A percentile compares a stretch with the other conserved stretches of the same genome.
Evolutionary conservation across 2,329 filamentous ascomycete genomes (phyloP).

Genomic region (Hymenoscyphus scutula): DNA sequence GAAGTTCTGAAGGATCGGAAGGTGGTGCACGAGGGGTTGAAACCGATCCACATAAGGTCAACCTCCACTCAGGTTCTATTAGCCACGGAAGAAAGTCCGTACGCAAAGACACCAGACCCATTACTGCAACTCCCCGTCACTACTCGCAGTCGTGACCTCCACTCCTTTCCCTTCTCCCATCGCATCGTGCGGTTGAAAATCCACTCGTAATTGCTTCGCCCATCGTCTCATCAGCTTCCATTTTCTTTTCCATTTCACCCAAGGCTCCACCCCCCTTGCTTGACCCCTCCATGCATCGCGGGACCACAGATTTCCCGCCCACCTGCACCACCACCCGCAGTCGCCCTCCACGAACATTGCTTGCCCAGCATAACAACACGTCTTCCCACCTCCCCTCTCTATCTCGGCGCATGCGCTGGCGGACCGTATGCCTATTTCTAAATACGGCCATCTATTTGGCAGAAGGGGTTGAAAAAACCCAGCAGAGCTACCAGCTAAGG

Average conservation of each 20-base stretch:
- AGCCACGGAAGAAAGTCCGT: background rate
- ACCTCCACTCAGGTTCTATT: too few species aligned
- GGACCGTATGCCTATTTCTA: slow-evolving; percentile 27
- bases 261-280: background rate
- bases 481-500: slow-evolving; percentile 12
- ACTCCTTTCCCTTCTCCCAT: background rate
- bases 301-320: background rate
- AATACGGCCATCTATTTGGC: background rate
- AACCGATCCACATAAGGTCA: slow-evolving; percentile 3
- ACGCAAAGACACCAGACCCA: background rate
- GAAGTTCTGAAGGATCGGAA: too few species aligned
- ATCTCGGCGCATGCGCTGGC: slow-evolving; percentile 12
- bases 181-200: background rate
- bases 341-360: background rate
- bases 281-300: slow-evolving; percentile 2
- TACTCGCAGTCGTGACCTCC: background rate
- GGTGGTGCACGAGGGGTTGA: slow-evolving; percentile 1
- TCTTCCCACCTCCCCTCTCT: background rate
- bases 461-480: slow-evolving; percentile 1
- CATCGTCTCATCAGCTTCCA: too few species aligned
- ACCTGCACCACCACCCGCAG: too few species aligned
- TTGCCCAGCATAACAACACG: background rate
- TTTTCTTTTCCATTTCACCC: too few species aligned
- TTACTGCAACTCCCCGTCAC: background rate
- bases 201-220: background rate